A percentile compares a stretch with the other conserved stretches of the same genome.
Evolutionary conservation across 2,329 filamentous ascomycete genomes (phyloP).

Genomic region (Sclerotinia spermophila): DNA sequence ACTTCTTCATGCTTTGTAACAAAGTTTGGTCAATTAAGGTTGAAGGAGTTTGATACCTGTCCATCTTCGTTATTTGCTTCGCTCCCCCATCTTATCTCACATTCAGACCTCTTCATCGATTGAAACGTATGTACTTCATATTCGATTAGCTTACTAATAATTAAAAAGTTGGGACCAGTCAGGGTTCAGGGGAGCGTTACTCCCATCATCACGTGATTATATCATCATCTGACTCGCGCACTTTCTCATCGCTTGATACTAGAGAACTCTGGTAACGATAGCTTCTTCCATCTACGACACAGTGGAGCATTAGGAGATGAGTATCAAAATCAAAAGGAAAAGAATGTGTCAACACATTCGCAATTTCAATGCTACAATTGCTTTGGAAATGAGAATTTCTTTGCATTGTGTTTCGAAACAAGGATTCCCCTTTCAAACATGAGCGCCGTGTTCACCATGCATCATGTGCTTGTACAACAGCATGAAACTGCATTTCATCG

Average conservation of each 20-base stretch:
- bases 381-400: conserved; percentile 1
- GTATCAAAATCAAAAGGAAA: neutral
- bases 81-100: neutral
- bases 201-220: neutral
- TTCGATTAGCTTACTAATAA: neutral
- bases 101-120: too few species aligned
- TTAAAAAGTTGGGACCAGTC: too few species aligned
- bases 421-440: conserved; percentile 10
- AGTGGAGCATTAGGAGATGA: neutral
- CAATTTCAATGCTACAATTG: neutral
- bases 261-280: neutral
- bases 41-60: neutral
- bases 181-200: too few species aligned
- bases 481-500: conserved; percentile 3
- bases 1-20: neutral
- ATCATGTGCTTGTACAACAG: conserved; percentile 9
- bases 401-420: conserved; percentile 14
- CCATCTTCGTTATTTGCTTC: neutral
- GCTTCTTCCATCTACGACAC: too few species aligned
- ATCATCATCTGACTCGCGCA: neutral
- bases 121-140: neutral
- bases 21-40: neutral
- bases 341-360: neutral
- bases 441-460: conserved; percentile 8
- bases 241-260: neutral